phyloP scores from a whole-genome alignment of 73 alveolate genomes.

The Stentor roeselii region DNA sequence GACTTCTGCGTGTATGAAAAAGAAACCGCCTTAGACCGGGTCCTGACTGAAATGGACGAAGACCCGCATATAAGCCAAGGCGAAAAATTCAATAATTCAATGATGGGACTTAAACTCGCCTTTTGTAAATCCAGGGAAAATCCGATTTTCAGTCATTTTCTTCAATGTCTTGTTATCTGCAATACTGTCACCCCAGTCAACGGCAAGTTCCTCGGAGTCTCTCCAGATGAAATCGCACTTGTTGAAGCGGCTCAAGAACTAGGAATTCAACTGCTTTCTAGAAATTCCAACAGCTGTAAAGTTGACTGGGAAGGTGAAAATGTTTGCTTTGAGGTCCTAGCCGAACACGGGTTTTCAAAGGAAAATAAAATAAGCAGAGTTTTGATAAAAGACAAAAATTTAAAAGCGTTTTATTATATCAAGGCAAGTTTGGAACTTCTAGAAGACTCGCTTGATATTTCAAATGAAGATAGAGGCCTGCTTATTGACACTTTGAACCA shows the following conservation, averaged over 20 bases:
- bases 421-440: neutral
- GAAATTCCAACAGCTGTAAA: conserved; percentile 23
- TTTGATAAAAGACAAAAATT: neutral
- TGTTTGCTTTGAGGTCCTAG: neutral
- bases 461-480: neutral
- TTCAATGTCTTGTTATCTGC: neutral
- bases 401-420: neutral
- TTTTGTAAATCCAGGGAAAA: neutral
- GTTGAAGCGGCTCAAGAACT: conserved; percentile 51
- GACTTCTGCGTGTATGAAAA: conserved; percentile 17
- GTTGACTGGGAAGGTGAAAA: conserved; percentile 34
- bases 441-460: neutral
- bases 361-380: neutral
- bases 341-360: neutral
- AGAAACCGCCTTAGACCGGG: neutral
- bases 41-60: neutral
- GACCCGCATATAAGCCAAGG: neutral
- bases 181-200: neutral
- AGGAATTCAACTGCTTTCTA: conserved; percentile 32
- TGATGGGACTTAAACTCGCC: neutral
- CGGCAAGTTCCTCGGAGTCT: conserved; percentile 22
- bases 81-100: neutral
- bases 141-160: neutral
- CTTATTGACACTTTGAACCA: neutral
- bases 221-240: conserved; percentile 57